Evolutionary conservation across 331 rosid species (phyloP).

Genomic region (Pyracantha coccinea): DNA sequence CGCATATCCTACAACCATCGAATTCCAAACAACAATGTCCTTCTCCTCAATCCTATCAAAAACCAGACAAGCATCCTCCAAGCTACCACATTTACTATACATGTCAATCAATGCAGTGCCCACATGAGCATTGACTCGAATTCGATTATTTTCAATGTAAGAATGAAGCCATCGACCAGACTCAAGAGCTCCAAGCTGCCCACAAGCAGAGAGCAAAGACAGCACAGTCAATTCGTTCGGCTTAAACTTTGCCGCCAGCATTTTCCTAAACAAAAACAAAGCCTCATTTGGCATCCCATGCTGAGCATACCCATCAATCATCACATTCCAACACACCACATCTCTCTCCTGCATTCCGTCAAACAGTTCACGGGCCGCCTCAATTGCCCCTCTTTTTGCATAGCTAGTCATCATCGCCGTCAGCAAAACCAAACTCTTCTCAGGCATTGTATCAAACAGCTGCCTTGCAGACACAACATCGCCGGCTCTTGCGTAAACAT

Average conservation of each 20-base stretch:
- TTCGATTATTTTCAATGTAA: conserved; percentile 33
- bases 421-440: conserved; percentile 48
- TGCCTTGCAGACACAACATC: conserved; percentile 44
- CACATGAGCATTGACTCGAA: conserved; percentile 42
- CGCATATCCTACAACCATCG: conserved; percentile 71
- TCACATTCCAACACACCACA: conserved; percentile 87
- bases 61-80: conserved; percentile 58
- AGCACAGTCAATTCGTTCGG: conserved; percentile 62
- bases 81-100: conserved; percentile 74
- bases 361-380: conserved; percentile 50
- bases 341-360: conserved; percentile 47
- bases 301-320: conserved; percentile 72
- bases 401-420: conserved; percentile 71
- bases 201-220: conserved; percentile 70
- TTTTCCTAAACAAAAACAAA: conserved; percentile 49
- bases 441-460: conserved; percentile 65
- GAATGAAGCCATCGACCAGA: conserved; percentile 83
- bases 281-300: conserved; percentile 63
- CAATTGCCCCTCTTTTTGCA: conserved; percentile 46
- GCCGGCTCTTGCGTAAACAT: conserved; percentile 59
- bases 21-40: conserved; percentile 77
- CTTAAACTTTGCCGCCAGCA: conserved; percentile 45
- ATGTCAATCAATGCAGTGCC: conserved; percentile 77
- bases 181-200: conserved; percentile 74
- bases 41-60: conserved; percentile 42